A percentile compares a stretch with the other conserved stretches of the same genome.
phyloP scores from a whole-genome alignment of 2,329 filamentous ascomycete species.

The Exserohilum rostratum region DNA sequence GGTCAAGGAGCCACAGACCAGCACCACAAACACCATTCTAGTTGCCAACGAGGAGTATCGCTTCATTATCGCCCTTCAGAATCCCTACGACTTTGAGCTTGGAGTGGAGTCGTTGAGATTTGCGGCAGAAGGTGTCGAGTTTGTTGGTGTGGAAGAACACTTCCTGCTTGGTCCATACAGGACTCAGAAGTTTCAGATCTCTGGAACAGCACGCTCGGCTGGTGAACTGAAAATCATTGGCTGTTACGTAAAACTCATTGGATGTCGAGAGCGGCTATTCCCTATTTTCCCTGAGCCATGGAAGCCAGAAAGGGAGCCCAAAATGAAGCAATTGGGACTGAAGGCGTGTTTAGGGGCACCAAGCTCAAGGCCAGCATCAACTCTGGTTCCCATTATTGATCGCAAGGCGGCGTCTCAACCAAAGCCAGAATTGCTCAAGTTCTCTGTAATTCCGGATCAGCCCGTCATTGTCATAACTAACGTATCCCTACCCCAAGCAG shows the following conservation, averaged over 20 bases:
- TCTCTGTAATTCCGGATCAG: slow-evolving; percentile 80
- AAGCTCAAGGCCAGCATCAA: slow-evolving; percentile 51
- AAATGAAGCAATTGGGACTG: slow-evolving; percentile 78
- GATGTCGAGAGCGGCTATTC: slow-evolving; percentile 82
- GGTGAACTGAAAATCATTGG: slow-evolving; percentile 78
- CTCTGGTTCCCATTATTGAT: slow-evolving; percentile 33
- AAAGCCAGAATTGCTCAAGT: slow-evolving; percentile 56
- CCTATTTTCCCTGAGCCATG: slow-evolving; percentile 81
- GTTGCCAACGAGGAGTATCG: slow-evolving; percentile 78
- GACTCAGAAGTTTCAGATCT: slow-evolving; percentile 76
- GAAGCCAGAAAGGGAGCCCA: slow-evolving; percentile 71
- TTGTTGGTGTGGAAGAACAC: slow-evolving; percentile 69
- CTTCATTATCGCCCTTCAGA: slow-evolving; percentile 86
- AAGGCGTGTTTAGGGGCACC: slow-evolving; percentile 55
- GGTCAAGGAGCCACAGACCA: slow-evolving; percentile 66
- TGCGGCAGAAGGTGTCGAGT: slow-evolving; percentile 73
- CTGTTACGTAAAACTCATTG: slow-evolving; percentile 77
- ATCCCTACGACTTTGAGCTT: slow-evolving; percentile 91
- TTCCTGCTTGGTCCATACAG: slow-evolving; percentile 79
- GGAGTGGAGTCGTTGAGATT: slow-evolving; percentile 83
- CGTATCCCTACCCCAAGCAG: slow-evolving; percentile 79
- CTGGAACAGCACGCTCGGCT: slow-evolving; percentile 68
- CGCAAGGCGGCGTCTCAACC: slow-evolving; percentile 32
- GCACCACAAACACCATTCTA: slow-evolving; percentile 68
- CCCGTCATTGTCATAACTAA: slow-evolving; percentile 78